Base-by-base conservation (phyloP, 2,329 filamentous ascomycete species). In the Curvularia sp. region DNA sequence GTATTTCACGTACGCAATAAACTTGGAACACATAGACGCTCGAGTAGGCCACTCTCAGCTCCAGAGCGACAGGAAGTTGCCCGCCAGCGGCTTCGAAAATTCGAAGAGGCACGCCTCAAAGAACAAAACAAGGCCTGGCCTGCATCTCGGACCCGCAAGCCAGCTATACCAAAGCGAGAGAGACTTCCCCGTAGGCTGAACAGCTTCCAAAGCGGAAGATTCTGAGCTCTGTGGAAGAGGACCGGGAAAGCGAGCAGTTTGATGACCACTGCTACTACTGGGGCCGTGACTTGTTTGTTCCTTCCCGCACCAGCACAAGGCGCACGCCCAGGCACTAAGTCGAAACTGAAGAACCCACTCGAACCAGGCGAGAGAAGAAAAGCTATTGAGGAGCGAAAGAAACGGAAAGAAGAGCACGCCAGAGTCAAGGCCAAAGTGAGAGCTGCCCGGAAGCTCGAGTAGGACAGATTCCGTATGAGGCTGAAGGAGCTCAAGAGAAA, bases 1-100 rank as follows among this genome's bases (percentile, higher is more conserved):
- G 44, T 46, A 13, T 50, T 49, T 26, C 43, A 39, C 39, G 30
- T 42, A 26, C 50, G 51, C 1, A 44, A 44, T 30, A 38, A 52
- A 35, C 28, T 42, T 22, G 47, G 30, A 31, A 42, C 42, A 28
- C 42, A 50, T 13, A 42, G 35, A 4, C 46, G 42, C 42, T 35
- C 53, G n/a, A 35, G 47, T n/a, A 10, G 38, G 12, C 47, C 58
- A 39, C 55, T 54, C 26, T 58, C 54, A 12, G 7, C 30, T 0
- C 47, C 31, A 30, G 54, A 62, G 49, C 53, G 57, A 49, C 53
- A 58, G 7, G 52, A 47, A 41, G 31, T 60, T 28, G 60, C 57
- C 10, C 52, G 55, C 13, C 38, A 46, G n/a, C 60, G 60, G 4
- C 43, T 60, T 7, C 51, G 20, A n/a, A 60, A 51, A 50, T 50